Evolutionary conservation across 2,329 filamentous ascomycete genomes (phyloP), one percentile per base, ranked within the genome.

Genomic region (Aspergillus niger): DNA sequence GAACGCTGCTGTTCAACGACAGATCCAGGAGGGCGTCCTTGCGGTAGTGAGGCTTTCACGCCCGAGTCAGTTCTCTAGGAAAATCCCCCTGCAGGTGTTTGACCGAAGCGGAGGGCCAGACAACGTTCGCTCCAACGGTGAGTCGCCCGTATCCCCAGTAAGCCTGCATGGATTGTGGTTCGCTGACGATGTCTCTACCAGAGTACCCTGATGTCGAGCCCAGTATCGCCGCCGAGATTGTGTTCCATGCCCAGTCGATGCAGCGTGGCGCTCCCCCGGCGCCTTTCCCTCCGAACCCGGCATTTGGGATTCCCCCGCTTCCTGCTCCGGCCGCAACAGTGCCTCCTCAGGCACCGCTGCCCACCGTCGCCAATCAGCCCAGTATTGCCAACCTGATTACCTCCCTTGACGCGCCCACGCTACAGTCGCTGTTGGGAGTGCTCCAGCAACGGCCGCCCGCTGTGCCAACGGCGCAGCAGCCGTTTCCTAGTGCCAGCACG

Each of bases 141-240:
- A 69, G 80, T 66, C 47, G 10, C 39, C 39, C 8, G 17, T 20
- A 28, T 39, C 43, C 5, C 49, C 10, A n/a, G 8, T 28, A 6
- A 5, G 13, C 3, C 39, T n/a, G 36, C 8, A 7, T 50, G 22
- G 24, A 8, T 39, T n/a, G 13, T 10, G 20, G 4, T 10, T 26
- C 54, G 36, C 63, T 64, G 30, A 66, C 74, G 5, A 32, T 28
- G 5, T 30, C 8, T 48, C 8, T 59, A 86, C 8, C 58, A 86
- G 90, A 96, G 73, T 98, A 98, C 73, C 86, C 90, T 59, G 88
- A 93, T 67, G 83, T 97, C 2, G 90, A 96, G 38, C 90, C 92
- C 0, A 76, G 81, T 5, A 87, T 92, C 49, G 92, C 91, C 3
- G 91, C 90, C 15, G 91, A 96, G 67, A 85, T 98, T 15, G 90